A percentile compares a stretch with the other conserved stretches of the same genome.
Conservation (phyloP, 768 basidiomycete genomes). For the Mycena vitilis region DNA sequence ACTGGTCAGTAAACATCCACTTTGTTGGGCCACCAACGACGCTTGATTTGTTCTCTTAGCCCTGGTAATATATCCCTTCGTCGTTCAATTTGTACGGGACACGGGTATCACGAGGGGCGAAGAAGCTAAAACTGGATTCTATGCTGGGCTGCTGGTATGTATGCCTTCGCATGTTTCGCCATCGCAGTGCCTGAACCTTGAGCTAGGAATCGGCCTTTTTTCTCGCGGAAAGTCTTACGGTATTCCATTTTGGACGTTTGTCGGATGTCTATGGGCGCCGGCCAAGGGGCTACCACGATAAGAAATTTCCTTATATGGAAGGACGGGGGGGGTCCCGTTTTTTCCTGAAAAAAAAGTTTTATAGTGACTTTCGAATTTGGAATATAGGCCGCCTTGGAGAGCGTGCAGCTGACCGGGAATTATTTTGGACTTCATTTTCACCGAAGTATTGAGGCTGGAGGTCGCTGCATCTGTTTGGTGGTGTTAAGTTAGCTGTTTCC, state of each 20-base stretch:
- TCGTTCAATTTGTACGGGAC: constrained; percentile 19
- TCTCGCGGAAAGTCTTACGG: constrained; percentile 48
- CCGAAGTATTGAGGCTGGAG: too few relatives aligned
- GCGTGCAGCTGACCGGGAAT: too few relatives aligned
- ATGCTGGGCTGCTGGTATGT: constrained; percentile 27
- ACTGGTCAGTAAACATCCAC: constrained; percentile 9
- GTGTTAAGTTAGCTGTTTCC: too few relatives aligned
- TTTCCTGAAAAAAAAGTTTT: too few relatives aligned
- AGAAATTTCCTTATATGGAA: too few relatives aligned
- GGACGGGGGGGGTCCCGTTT: too few relatives aligned
- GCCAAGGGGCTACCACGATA: too few relatives aligned
- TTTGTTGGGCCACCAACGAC: background rate
- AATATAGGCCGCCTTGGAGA: too few relatives aligned
- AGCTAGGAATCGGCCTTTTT: constrained; percentile 52
- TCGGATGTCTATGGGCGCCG: constrained; percentile 51
- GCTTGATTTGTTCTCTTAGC: background rate
- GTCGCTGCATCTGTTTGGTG: too few relatives aligned
- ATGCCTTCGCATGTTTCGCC: background rate
- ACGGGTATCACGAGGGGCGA: constrained; percentile 25
- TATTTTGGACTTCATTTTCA: too few relatives aligned
- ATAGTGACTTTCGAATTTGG: too few relatives aligned
- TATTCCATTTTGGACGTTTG: constrained; percentile 48
- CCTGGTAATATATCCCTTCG: constrained; percentile 27
- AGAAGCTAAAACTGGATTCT: constrained; percentile 25
- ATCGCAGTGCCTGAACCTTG: background rate